Base-by-base conservation (phyloP, 805 yeast species). In the Suhomyces sp. region DNA sequence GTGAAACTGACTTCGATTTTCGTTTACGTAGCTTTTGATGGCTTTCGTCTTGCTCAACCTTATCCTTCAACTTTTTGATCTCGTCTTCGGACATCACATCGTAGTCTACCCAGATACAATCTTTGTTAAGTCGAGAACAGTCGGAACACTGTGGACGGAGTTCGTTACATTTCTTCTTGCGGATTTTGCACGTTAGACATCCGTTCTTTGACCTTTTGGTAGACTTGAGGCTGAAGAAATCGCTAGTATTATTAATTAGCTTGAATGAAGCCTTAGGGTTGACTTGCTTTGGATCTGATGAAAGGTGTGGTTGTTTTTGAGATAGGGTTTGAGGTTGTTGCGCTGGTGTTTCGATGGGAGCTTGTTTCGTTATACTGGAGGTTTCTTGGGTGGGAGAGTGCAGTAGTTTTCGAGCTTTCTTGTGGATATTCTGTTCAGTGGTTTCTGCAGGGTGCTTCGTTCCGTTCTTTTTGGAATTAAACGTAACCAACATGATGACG, bases 111-210 rank as follows among this genome's bases (percentile, higher is more conserved):
- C 77, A 76, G 13, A 63, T 62, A 48, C 82, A 76, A 30, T 65
- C 58, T 43, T 75, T 68, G 7, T 58, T 49, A 26, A 76, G 54
- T 25, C 81, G 50, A 8, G 19, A 12, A 42, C 82, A 76, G 45
- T 71, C 79, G 1, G 72, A 63, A 48, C 82, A 76, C 1, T 58
- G 47, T 1, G 82, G 82, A 37, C 60, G 62, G 6, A 39, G 42
- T 45, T 76, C 79, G 43, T 74, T 71, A 49, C 82, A 76, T 44
- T 77, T 65, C 48, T 77, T 78, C 65, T 80, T 81, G 27, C 88
- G 59, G 23, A 75, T 64, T 48, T 81, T 81, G 56, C 88, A 81
- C 0, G 85, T 81, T 24, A 81, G 56, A 52, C 88, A 81, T 0
- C 88, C 87, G n/a, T 65, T 65, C 44, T 63, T 72, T 1, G 84